Evolutionary conservation across 1,284 basidiomycete species (phyloP).

Genomic region (Moniliophthora roreri): DNA sequence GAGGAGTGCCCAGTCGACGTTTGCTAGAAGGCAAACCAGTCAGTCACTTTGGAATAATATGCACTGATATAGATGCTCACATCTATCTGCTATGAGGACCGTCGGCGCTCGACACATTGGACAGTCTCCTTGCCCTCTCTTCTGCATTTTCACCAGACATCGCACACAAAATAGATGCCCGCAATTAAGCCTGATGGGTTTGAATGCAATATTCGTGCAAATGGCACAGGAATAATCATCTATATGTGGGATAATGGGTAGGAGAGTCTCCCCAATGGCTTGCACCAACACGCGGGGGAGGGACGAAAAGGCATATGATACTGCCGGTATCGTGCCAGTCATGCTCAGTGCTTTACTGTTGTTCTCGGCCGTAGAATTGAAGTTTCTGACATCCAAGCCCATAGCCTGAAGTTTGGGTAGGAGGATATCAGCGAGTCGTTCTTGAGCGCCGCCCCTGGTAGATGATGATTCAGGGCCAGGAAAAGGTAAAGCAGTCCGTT

Average conservation of each 20-base stretch:
- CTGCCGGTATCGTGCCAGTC: background rate
- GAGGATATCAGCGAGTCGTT: background rate
- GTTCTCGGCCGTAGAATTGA: background rate
- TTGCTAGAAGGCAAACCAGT: conserved; percentile 42
- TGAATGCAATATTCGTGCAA: conserved; percentile 84
- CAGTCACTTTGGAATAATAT: background rate
- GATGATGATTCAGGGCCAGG: conserved; percentile 26
- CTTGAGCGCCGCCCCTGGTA: background rate
- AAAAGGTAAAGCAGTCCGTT: conserved; percentile 73
- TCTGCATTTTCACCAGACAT: conserved; percentile 95
- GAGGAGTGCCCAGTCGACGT: conserved; percentile 79
- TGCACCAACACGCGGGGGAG: conserved; percentile 84
- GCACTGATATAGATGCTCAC: conserved; percentile 45
- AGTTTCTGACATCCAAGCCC: background rate
- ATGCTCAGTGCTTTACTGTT: background rate
- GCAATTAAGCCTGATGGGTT: conserved; percentile 83
- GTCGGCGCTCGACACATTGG: conserved; percentile 84
- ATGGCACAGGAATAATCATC: conserved; percentile 81
- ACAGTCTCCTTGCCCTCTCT: conserved; percentile 76
- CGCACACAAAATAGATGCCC: conserved; percentile 91
- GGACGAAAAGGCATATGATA: conserved; percentile 30
- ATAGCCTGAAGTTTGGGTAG: background rate
- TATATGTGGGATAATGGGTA: conserved; percentile 82
- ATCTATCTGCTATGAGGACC: conserved; percentile 73
- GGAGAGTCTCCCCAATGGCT: conserved; percentile 80